Percentiles rank a stretch among this genome's conserved stretches.
Conservation (phyloP, 306 rosid genomes). For the Vigna hirtella region DNA sequence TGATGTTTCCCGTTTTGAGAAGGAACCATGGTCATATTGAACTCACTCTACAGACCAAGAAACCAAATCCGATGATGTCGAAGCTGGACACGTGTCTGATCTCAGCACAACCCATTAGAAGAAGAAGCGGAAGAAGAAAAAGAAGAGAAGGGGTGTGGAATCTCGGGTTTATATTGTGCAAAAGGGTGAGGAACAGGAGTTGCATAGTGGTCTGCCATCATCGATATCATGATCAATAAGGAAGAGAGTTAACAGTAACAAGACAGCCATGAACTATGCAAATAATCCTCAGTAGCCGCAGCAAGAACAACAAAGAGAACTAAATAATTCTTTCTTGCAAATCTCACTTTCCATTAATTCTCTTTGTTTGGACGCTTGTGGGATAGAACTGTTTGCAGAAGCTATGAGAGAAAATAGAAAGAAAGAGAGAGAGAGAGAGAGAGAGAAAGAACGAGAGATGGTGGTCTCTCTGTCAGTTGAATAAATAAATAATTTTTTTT, state of each 20-base stretch:
- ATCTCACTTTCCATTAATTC: slow-evolving; percentile 93
- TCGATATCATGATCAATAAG: neutral
- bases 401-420: slow-evolving; percentile 42
- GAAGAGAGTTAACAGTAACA: slow-evolving; percentile 37
- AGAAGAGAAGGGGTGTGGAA: slow-evolving; percentile 35
- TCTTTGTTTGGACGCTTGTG: slow-evolving; percentile 95
- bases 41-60: slow-evolving; percentile 20
- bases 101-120: slow-evolving; percentile 56
- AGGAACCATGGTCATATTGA: slow-evolving; percentile 84
- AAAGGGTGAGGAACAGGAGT: neutral
- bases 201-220: slow-evolving; percentile 54
- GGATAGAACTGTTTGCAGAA: slow-evolving; percentile 59
- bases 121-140: slow-evolving; percentile 13
- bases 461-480: slow-evolving; percentile 69
- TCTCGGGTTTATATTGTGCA: slow-evolving; percentile 37
- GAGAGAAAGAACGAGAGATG: slow-evolving; percentile 46
- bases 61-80: slow-evolving; percentile 15
- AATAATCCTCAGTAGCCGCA: slow-evolving; percentile 32
- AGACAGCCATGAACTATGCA: slow-evolving; percentile 59
- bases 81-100: slow-evolving; percentile 25
- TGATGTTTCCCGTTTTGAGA: slow-evolving; percentile 53
- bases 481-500: slow-evolving; percentile 25
- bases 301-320: slow-evolving; percentile 29
- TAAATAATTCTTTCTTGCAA: slow-evolving; percentile 58
- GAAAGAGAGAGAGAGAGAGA: slow-evolving; percentile 32